These are phyloP conservation scores for Neoboletus magnificus DNA, from an alignment of 768 basidiomycete species.

Conservation along the genomic window DNA sequence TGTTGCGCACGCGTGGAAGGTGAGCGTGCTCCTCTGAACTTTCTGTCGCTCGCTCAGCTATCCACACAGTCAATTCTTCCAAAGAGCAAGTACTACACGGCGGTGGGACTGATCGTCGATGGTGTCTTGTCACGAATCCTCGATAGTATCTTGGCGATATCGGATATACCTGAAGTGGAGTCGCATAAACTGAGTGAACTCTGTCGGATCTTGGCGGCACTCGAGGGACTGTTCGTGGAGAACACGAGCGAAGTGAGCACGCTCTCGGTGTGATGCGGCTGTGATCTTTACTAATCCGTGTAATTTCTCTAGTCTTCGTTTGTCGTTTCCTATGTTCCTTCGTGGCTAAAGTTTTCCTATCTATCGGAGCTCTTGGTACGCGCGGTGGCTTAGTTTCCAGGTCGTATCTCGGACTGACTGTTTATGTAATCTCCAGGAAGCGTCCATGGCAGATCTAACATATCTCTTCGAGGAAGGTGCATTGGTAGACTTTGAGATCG, in stretches of 20 bases:
- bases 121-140: constrained; percentile 64
- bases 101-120: constrained; percentile 69
- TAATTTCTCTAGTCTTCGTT: constrained; percentile 54
- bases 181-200: constrained; percentile 81
- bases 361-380: constrained; percentile 86
- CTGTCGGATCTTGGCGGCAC: constrained; percentile 69
- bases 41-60: background rate
- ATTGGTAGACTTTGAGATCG: constrained; percentile 82
- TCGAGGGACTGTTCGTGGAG: constrained; percentile 80
- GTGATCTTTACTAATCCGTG: background rate
- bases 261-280: background rate
- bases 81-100: constrained; percentile 68
- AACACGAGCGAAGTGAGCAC: constrained; percentile 52
- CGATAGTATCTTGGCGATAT: constrained; percentile 67
- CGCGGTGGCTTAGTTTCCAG: constrained; percentile 25
- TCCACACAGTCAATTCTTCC: constrained; percentile 56
- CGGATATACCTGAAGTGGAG: constrained; percentile 86
- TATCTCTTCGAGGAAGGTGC: constrained; percentile 91
- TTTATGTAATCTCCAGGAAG: constrained; percentile 57
- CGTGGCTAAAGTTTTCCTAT: constrained; percentile 95
- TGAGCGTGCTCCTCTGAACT: constrained; percentile 30
- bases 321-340: constrained; percentile 82
- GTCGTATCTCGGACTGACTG: background rate
- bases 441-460: constrained; percentile 86
- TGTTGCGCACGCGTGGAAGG: constrained; percentile 70